Evolutionary conservation across 2,329 filamentous ascomycete species (phyloP), one percentile per base, ranked within the genome.

Genomic region (Colletotrichum gloeosporioides): DNA sequence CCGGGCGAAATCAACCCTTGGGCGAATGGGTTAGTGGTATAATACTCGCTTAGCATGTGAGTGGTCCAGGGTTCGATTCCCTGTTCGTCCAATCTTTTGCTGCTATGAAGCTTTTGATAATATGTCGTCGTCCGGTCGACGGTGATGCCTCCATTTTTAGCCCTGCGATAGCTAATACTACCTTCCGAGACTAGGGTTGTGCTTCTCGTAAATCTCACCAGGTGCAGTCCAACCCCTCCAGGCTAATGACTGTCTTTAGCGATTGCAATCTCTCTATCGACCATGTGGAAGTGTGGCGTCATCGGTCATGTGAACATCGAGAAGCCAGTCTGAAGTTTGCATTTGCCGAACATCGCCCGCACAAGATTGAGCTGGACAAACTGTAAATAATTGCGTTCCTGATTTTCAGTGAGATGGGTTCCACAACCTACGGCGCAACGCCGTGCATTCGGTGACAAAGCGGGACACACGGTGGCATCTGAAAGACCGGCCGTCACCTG

Each of bases 11-110:
- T 76, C 74, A 76, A 34, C 15, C 1, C 0, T 1, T 69, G 64
- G 70, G 73, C 73, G 73, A 75, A 72, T 76, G 64, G 57, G 74
- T 76, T 76, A 69, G 70, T 76, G 64, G 70, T 76, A 76, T 76
- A 69, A 74, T 73, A 71, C 72, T 71, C 64, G 74, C 74, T 76
- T 74, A 75, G 73, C 74, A 73, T 76, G 74, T 64, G 74, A 64
- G 72, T 69, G 64, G 71, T 73, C 70, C 73, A 49, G 64, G 70
- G 70, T 76, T 76, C 70, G 70, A 76, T 76, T 73, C 73, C 73
- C 73, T 59, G 73, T 73, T 73, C 68, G 59, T 75, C 72, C 72
- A 75, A 4, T 2, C 3, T 71, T 75, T 75, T 75, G 53, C 8
- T 4, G n/a, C 0, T 44, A 0, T 44, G 8, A 44, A n/a, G 18